These are phyloP conservation scores for Asterochloris erici DNA, from an alignment of 139 green algal species.

Conservation along the genomic window DNA sequence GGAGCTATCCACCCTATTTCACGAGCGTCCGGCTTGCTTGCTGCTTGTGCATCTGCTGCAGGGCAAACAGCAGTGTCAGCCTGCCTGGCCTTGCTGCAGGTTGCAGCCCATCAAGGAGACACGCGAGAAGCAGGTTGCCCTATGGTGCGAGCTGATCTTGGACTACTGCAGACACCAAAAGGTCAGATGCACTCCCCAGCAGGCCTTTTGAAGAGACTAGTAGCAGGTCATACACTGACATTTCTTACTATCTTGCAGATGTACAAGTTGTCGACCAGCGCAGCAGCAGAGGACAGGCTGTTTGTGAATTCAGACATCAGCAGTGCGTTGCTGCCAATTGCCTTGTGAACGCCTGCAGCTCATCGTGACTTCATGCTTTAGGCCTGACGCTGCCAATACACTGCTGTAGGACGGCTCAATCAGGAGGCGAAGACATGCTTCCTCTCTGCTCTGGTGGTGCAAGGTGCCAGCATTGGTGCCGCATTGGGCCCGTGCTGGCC, in stretches of 20 bases:
- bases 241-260: conserved; percentile 23
- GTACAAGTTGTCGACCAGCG: conserved; percentile 42
- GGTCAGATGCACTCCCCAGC: conserved; percentile 22
- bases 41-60: neutral
- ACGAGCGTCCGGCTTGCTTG: conserved; percentile 45
- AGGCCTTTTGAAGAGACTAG: neutral
- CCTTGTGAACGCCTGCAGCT: neutral
- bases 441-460: neutral
- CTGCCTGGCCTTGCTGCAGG: conserved; percentile 34
- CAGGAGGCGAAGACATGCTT: neutral
- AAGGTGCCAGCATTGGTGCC: neutral
- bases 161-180: conserved; percentile 67
- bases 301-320: conserved; percentile 67
- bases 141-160: conserved; percentile 74
- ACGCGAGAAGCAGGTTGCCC: conserved; percentile 61
- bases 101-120: conserved; percentile 82
- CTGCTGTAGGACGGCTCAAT: conserved; percentile 4
- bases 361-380: neutral
- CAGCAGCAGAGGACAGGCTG: conserved; percentile 43
- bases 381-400: neutral
- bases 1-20: conserved; percentile 69
- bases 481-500: neutral
- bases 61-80: neutral
- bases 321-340: conserved; percentile 39
- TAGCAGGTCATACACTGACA: neutral